Evolutionary conservation across 495 filamentous ascomycete species (phyloP), one percentile per base, ranked within the genome.

Genomic region (Penicillium flavigenum): DNA sequence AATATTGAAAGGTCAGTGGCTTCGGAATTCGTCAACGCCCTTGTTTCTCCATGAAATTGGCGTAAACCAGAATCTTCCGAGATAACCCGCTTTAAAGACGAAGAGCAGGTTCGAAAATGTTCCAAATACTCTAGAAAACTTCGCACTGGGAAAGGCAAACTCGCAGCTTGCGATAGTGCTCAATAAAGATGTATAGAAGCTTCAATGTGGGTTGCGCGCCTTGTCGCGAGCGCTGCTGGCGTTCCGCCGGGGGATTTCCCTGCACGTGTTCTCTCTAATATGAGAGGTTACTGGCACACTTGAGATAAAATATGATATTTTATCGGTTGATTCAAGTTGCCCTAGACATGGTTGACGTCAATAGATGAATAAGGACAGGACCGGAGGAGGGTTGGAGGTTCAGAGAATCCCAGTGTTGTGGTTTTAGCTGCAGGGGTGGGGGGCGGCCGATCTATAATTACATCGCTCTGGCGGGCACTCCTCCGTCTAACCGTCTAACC

Each of bases 341-440:
- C 19, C 10, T 16, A 20, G 48, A 17, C 60, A 62, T 62, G 7
- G 22, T 50, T 45, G 45, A 32, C 20, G 51, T 55, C 47, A 44
- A 48, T 22, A 46, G 48, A 44, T 48, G 38, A 46, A 31, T 31
- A 47, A 49, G 29, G 51, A 44, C 46, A 42, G 53, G 27, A 46
- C 39, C 46, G 32, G 43, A 19, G 50, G 7, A 53, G 38, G 42
- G 29, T 47, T 44, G 52, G 57, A 61, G 43, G 59, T 60, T 60
- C 58, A 56, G 49, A 62, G 48, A 63, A 59, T 62, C 64, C 71
- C 73, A 67, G 65, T 59, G 64, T 48, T 66, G 65, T 72, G 72
- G 73, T 71, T 74, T 70, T 72, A 65, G 65, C 63, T 74, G 66
- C 72, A 74, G 72, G 72, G 68, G 57, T 61, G 55, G 22, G 52